Percentiles rank a stretch among this genome's conserved stretches.
phyloP scores from a whole-genome alignment of 2,329 filamentous ascomycete genomes.

The Dichotomopilus funicola region DNA sequence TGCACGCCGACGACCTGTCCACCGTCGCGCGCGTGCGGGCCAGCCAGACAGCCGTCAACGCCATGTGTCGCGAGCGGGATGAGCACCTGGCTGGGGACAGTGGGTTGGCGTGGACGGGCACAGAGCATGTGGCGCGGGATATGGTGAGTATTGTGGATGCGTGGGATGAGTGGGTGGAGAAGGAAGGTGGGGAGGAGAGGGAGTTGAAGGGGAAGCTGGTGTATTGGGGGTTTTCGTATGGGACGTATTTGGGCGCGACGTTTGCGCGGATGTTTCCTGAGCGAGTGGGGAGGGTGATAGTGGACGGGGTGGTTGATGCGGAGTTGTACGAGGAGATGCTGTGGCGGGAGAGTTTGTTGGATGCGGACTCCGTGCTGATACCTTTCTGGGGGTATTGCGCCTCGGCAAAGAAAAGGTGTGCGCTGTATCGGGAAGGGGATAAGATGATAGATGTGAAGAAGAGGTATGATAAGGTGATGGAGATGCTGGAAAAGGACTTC shows the following conservation, averaged over 20 bases:
- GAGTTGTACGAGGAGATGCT: constrained; percentile 28
- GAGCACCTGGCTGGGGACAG: constrained; percentile 25
- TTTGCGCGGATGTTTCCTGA: constrained; percentile 36
- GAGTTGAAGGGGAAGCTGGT: constrained; percentile 21
- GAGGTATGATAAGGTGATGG: constrained; percentile 29
- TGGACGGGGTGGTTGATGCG: constrained; percentile 28
- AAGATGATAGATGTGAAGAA: constrained; percentile 26
- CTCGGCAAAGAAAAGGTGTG: constrained; percentile 35
- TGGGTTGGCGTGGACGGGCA: constrained; percentile 30
- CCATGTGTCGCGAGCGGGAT: constrained; percentile 30
- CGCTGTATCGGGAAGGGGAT: constrained; percentile 33
- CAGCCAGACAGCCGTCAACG: constrained; percentile 27
- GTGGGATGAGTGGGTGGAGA: constrained; percentile 31
- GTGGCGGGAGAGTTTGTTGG: constrained; percentile 23
- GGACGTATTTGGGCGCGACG: constrained; percentile 31
- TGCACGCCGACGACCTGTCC: constrained; percentile 31
- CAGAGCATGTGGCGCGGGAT: constrained; percentile 33
- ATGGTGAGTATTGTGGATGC: constrained; percentile 36
- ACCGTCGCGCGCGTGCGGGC: constrained; percentile 24
- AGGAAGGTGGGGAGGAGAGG: not conserved
- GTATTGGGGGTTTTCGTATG: constrained; percentile 36
- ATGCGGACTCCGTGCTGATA: constrained; percentile 41
- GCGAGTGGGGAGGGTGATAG: constrained; percentile 28
- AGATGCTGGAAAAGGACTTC: constrained; percentile 30
- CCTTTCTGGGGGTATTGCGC: constrained; percentile 44